Evolutionary conservation across 192 early-diverging fungal species (phyloP), one percentile per base, ranked within the genome.

Genomic region (Backusella westeae): DNA sequence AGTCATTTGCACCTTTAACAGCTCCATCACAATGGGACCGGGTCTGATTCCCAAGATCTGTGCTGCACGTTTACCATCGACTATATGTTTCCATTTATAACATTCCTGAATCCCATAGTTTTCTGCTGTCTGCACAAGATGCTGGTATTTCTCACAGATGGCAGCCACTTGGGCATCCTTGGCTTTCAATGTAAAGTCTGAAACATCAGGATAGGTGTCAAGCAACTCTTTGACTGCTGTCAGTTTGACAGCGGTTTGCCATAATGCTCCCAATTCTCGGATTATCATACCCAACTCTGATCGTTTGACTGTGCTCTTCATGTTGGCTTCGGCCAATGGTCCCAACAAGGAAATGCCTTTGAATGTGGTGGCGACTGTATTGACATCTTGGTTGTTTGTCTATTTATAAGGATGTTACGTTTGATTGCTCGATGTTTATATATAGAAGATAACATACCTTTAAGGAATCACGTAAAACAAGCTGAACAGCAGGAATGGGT

Each of bases 1-100:
- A 52, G 84, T 83, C 89, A 96, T 94, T 35, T 97, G 80, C 1
- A 69, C 69, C 5, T 86, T 81, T n/a, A 97, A 83, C 44, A 93
- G 83, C 15, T 75, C 74, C 69, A 86, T 89, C 12, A 97, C 82
- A 10, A 68, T 74, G 9, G 91, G 93, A 8, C 97, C 96, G 6
- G 94, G 92, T 72, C 84, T 88, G 53, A 96, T 89, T 6, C 85
- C 85, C 52, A 96, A 78, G 19, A 94, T 35, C 29, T 74, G 71
- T 3, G 88, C 81, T 0, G 92, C 83, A 32, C 87, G 84, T 56
- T 92, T 91, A 49, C 98, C 94, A 84, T 86, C 85, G 10, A 88
- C 73, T 19, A 85, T 73, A 41, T 80, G 82, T 69, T 85, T 86
- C 83, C 85, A 88, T 4, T 72, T 75, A 46, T 84, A 85, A 69